These are phyloP conservation scores for Eudorina sp. DNA, from an alignment of 139 green algal species.

Conservation along the genomic window DNA sequence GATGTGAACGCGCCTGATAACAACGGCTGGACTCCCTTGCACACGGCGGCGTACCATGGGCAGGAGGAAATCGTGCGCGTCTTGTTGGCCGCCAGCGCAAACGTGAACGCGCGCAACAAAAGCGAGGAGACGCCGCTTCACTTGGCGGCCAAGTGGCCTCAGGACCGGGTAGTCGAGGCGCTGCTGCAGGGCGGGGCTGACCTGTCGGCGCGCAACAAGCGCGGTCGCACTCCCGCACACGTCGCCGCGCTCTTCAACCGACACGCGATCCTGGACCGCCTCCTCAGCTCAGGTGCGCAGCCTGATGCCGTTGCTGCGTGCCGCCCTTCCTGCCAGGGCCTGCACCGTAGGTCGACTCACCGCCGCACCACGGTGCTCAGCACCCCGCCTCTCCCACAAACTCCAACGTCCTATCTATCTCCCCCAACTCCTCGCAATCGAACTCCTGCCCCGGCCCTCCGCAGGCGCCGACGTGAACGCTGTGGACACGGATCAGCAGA, in stretches of 20 bases:
- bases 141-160: conserved; percentile 58
- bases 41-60: conserved; percentile 55
- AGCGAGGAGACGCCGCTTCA: conserved; percentile 50
- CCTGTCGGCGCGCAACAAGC: conserved; percentile 49
- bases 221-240: conserved; percentile 51
- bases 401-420: not conserved
- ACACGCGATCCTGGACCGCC: conserved; percentile 50
- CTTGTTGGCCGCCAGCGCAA: conserved; percentile 20
- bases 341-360: not conserved
- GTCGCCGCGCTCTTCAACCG: conserved; percentile 50
- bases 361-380: not conserved
- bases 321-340: not conserved
- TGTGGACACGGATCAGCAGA: conserved; percentile 11
- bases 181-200: conserved; percentile 47
- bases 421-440: too few relatives aligned
- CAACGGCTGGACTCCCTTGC: conserved; percentile 51
- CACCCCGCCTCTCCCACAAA: not conserved
- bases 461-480: conserved; percentile 35
- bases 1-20: conserved; percentile 55
- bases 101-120: conserved; percentile 51
- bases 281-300: conserved; percentile 49
- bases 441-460: not conserved
- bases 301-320: not conserved
- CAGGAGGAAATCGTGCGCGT: conserved; percentile 56
- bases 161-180: conserved; percentile 54